Evolutionary conservation across 768 basidiomycete genomes (phyloP), one percentile per base, ranked within the genome.

Genomic region (Strobilomyces dryophilus): DNA sequence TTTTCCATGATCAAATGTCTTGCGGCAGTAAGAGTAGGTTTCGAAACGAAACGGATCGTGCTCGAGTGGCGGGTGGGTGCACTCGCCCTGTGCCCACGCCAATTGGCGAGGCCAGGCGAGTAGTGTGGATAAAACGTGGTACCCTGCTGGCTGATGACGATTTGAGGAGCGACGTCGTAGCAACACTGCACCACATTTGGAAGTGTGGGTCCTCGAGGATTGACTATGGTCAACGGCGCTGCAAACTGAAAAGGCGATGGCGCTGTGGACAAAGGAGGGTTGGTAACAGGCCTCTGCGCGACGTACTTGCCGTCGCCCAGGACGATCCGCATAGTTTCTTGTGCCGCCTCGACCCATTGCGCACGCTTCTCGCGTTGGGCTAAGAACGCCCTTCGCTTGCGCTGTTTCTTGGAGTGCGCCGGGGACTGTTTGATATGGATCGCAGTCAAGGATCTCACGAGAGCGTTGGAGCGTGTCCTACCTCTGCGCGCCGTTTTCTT

Each of bases 41-140:
- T 57, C 36, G 59, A 42, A 17, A 57, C 46, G 53, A 75, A 74
- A 31, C 60, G 62, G 47, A 76, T 55, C 9, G 36, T 52, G 31
- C 63, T 68, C 44, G 61, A 47, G 20, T 37, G 41, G 14, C 29
- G 15, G 31, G 37, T 14, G 51, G 53, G 18, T n/a, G 47, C 14
- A 4, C 10, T 40, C 37, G 52, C 54, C 55, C 58, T 56, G 20
- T 24, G 42, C 45, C 57, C 61, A 58, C 62, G 63, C 74, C 74
- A 75, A 36, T 57, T 58, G 43, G 74, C 74, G 41, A 75, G 66
- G 36, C 53, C 47, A 21, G 62, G 61, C 32, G 71, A 72, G 45
- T 59, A 72, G 54, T 76, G 74, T 14, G 73, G 71, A 46, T 72
- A 76, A 60, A 74, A 74, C 31, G 65, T 64, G 53, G 75, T 74